Base-by-base conservation (phyloP, 106 monocot species). In the Dioscorea alata region DNA sequence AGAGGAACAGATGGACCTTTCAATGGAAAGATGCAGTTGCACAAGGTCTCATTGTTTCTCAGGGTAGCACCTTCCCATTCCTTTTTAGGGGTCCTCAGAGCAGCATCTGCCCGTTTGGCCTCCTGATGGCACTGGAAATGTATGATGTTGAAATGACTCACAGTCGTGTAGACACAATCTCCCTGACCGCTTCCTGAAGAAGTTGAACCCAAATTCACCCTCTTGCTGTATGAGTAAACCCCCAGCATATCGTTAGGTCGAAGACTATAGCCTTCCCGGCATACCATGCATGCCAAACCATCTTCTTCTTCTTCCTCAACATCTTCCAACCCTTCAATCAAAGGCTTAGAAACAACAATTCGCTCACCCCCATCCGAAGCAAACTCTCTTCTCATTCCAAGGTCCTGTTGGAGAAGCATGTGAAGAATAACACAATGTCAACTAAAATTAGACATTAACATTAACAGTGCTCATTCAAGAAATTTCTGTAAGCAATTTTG, bases 81-180 rank as follows among this genome's bases (percentile, higher is more conserved):
- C 61, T 93, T 99, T 71, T 99, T 99, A 0, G 99, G 99, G 68
- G 87, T 99, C 70, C 71, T 99, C 31, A 93, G 70, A 1, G 87
- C 87, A 51, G 90, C 90, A 76, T 99, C 99, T 31, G 90, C 93
- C 35, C 99, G 71, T 73, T 93, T 93, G 21, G 99, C 99, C 69
- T 99, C 99, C 71, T 87, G 99, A 78, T 99, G 99, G 60, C 99
- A 99, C 60, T 93, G 99, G 68, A 90, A 99, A 77, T 99, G 99
- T 50, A 99, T 99, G 53, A 90, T 87, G 71, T 93, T 99, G 71
- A 99, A 99, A 73, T 99, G 99, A 67, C 90, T 93, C 9, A 99
- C 99, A 0, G 92, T 93, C 1, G 99, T 99, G 74, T 93, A 99
- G 53, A 99, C 99, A 75, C 83, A 88, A 50, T 99, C 99, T 6